Percentiles rank a stretch among this genome's conserved stretches.
These are phyloP conservation scores for Neoarthrinium moseri DNA, from an alignment of 2,329 filamentous ascomycete species.

Conservation along the genomic window DNA sequence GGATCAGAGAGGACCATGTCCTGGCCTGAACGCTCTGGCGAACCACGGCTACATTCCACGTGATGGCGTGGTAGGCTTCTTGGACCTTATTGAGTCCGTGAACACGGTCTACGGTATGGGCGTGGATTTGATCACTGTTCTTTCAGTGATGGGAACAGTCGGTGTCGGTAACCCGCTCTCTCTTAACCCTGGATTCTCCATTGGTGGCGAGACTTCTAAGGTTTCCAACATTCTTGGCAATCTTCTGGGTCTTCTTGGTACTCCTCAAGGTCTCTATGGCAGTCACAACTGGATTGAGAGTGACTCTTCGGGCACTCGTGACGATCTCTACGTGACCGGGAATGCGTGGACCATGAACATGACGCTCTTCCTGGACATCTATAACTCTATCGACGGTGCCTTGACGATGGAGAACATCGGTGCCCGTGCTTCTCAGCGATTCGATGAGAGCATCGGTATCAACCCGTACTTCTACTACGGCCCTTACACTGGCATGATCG, in stretches of 20 bases:
- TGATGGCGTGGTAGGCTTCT: slow-evolving; percentile 21
- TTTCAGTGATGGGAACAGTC: slow-evolving; percentile 45
- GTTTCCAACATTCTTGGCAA: slow-evolving; percentile 41
- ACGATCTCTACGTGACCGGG: slow-evolving; percentile 50
- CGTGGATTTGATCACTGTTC: slow-evolving; percentile 37
- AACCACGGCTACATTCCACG: slow-evolving; percentile 27
- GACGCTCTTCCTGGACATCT: slow-evolving; percentile 47
- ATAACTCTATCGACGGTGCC: slow-evolving; percentile 34
- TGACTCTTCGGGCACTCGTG: slow-evolving; percentile 50
- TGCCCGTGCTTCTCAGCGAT: slow-evolving; percentile 41
- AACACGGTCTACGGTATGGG: slow-evolving; percentile 46
- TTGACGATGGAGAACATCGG: slow-evolving; percentile 42
- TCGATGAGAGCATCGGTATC: slow-evolving; percentile 43
- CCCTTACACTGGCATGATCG: slow-evolving; percentile 48
- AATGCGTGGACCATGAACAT: slow-evolving; percentile 52
- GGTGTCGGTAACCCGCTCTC: slow-evolving; percentile 50
- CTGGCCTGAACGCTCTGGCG: slow-evolving; percentile 26
- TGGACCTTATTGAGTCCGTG: slow-evolving; percentile 29
- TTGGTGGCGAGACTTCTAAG: slow-evolving; percentile 40
- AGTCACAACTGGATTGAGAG: slow-evolving; percentile 56
- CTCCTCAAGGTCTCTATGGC: slow-evolving; percentile 45
- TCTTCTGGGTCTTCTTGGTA: slow-evolving; percentile 41
- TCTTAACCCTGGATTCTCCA: slow-evolving; percentile 48
- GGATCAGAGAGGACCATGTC: slow-evolving; percentile 26
- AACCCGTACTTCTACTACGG: slow-evolving; percentile 57